Evolutionary conservation across 345 rosid species (phyloP).

Genomic region (Cardamine resedifolia): DNA sequence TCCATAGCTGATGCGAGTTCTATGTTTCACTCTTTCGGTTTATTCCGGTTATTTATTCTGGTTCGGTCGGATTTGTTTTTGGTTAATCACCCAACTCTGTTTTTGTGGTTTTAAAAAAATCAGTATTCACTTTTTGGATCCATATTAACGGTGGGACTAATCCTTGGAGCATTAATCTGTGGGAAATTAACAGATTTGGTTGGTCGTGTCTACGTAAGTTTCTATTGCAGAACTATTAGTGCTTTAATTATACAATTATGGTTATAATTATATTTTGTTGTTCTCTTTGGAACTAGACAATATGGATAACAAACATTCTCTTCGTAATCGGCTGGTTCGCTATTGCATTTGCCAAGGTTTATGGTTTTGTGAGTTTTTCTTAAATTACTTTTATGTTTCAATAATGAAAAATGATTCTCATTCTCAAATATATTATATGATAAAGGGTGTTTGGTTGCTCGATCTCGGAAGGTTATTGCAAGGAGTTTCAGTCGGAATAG

Average conservation of each 20-base stretch:
- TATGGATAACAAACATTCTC: slow-evolving; percentile 47
- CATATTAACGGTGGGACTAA: slow-evolving; percentile 49
- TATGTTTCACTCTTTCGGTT: neutral
- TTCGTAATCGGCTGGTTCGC: slow-evolving; percentile 50
- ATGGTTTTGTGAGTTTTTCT: neutral
- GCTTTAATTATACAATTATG: neutral
- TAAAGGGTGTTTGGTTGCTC: slow-evolving; percentile 60
- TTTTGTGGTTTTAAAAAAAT: too few species aligned
- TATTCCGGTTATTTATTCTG: slow-evolving; percentile 20
- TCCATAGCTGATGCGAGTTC: slow-evolving; percentile 33
- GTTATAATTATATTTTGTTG: neutral
- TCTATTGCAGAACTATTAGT: too few species aligned
- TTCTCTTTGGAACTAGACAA: slow-evolving; percentile 42
- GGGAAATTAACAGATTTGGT: slow-evolving; percentile 49
- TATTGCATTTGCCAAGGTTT: slow-evolving; percentile 56
- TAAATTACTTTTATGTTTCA: neutral
- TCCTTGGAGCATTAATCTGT: slow-evolving; percentile 47
- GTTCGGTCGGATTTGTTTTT: neutral
- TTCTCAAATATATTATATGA: neutral
- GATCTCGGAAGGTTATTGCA: slow-evolving; percentile 64
- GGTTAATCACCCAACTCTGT: neutral
- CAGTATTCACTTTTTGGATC: slow-evolving; percentile 62
- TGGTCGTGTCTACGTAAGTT: slow-evolving; percentile 52
- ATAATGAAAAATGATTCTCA: neutral
- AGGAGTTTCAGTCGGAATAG: slow-evolving; percentile 68